Percentiles rank a stretch among this genome's conserved stretches.
phyloP scores from a whole-genome alignment of 2,329 filamentous ascomycete species.

The Rosellinia necatrix region DNA sequence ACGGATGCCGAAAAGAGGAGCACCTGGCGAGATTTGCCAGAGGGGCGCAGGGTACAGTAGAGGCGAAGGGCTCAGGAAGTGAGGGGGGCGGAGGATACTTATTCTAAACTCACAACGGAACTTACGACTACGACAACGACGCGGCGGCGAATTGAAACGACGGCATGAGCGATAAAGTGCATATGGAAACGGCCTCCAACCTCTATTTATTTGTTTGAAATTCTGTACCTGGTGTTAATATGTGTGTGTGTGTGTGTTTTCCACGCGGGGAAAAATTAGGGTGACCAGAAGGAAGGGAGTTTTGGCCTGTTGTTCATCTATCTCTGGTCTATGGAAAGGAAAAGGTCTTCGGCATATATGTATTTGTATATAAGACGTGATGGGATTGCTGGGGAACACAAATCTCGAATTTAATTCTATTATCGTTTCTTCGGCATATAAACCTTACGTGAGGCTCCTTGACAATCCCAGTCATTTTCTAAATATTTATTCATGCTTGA shows the following conservation, averaged over 20 bases:
- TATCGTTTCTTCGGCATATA: neutral
- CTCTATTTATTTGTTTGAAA: neutral
- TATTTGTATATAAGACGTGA: neutral
- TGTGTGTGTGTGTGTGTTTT: too few species aligned
- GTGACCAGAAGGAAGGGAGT: conserved; percentile 6
- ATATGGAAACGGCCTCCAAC: neutral
- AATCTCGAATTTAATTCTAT: conserved; percentile 3
- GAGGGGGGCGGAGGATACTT: neutral
- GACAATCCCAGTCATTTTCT: neutral
- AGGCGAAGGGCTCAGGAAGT: neutral
- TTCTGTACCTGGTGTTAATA: conserved; percentile 4
- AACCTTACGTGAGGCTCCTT: neutral
- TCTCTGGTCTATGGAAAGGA: neutral
- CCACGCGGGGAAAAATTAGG: neutral
- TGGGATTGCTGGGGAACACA: neutral
- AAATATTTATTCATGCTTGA: neutral
- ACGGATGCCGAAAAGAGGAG: neutral
- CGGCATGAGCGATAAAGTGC: conserved; percentile 5
- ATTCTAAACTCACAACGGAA: neutral
- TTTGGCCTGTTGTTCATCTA: neutral
- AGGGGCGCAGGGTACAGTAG: neutral
- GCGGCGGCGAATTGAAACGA: conserved; percentile 12
- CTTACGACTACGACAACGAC: conserved; percentile 15
- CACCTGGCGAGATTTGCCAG: neutral
- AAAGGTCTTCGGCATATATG: neutral